These are phyloP conservation scores for peach (Prunus persica) DNA, from an alignment of 306 rosid genomes.

Conservation along the genomic window DNA sequence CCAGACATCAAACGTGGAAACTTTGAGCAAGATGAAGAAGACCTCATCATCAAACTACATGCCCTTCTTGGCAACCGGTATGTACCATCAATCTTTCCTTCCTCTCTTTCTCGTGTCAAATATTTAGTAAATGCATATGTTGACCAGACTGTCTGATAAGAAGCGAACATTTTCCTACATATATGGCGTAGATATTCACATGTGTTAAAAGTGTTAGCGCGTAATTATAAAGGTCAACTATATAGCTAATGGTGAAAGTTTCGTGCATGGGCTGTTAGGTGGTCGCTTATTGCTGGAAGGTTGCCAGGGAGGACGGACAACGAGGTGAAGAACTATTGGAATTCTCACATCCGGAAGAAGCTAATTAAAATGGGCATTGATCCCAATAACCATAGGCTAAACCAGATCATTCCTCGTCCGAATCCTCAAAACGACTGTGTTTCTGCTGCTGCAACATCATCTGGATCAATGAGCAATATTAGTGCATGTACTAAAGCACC, in stretches of 20 bases:
- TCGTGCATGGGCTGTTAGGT: conserved; percentile 30
- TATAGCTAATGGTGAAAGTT: not conserved
- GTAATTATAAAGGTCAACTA: not conserved
- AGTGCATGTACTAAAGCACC: not conserved
- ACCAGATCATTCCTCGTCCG: conserved; percentile 21
- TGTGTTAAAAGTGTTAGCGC: not conserved
- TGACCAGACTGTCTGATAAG: not conserved
- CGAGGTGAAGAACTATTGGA: conserved; percentile 68
- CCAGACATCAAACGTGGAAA: conserved; percentile 72
- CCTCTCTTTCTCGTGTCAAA: not conserved
- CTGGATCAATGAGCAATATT: conserved; percentile 25
- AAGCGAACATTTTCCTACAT: not conserved
- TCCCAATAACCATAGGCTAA: conserved; percentile 49
- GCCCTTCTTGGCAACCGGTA: conserved; percentile 84
- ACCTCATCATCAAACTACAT: conserved; percentile 71
- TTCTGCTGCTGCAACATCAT: conserved; percentile 16
- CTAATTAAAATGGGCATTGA: conserved; percentile 52
- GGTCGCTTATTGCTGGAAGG: conserved; percentile 72
- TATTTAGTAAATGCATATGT: not conserved
- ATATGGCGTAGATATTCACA: not conserved
- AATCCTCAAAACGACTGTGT: not conserved
- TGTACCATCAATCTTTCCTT: not conserved
- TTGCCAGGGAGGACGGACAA: conserved; percentile 59
- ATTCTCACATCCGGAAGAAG: conserved; percentile 57
- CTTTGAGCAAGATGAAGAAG: conserved; percentile 76